Percentiles rank a stretch among this genome's conserved stretches.
Evolutionary conservation across 2,329 filamentous ascomycete genomes (phyloP).

Genomic region (Talaromyces atroroseus): DNA sequence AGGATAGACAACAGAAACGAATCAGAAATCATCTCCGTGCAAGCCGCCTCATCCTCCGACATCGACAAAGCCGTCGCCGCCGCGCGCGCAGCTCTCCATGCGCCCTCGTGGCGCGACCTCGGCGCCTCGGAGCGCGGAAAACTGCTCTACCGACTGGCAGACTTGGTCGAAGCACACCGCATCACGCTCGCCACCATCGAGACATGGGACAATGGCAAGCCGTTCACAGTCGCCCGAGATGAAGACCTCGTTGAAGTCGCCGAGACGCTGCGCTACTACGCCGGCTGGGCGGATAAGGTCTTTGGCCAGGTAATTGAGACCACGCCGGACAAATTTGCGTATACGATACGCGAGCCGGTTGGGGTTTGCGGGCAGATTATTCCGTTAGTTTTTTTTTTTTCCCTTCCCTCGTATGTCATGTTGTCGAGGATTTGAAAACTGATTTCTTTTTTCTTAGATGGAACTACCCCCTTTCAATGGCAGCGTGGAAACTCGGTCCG

Average conservation of each 20-base stretch:
- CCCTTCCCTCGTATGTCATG: background rate
- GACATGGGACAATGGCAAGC: slow-evolving; percentile 47
- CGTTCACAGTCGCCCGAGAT: slow-evolving; percentile 58
- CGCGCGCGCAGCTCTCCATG: slow-evolving; percentile 61
- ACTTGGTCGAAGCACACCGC: slow-evolving; percentile 24
- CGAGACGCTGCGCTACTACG: slow-evolving; percentile 64
- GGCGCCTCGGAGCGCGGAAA: slow-evolving; percentile 28
- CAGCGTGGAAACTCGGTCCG: slow-evolving; percentile 60
- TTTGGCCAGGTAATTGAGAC: slow-evolving; percentile 71
- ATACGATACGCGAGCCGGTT: slow-evolving; percentile 69
- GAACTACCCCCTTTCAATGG: slow-evolving; percentile 75
- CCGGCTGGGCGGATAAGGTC: slow-evolving; percentile 74
- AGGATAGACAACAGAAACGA: slow-evolving; percentile 48
- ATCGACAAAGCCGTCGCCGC: slow-evolving; percentile 63
- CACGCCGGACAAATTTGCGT: slow-evolving; percentile 64
- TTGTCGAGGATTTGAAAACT: background rate
- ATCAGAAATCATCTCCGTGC: slow-evolving; percentile 60
- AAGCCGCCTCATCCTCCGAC: slow-evolving; percentile 60
- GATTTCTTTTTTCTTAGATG: slow-evolving; percentile 40
- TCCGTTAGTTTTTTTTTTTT: slow-evolving; percentile 35
- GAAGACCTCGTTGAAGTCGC: slow-evolving; percentile 62
- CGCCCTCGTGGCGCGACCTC: slow-evolving; percentile 61
- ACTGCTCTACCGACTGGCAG: slow-evolving; percentile 23
- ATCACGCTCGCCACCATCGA: slow-evolving; percentile 24
- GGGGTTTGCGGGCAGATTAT: slow-evolving; percentile 75